Evolutionary conservation across 192 early-diverging fungal species (phyloP).

Genomic region (Gonapodya sp.): DNA sequence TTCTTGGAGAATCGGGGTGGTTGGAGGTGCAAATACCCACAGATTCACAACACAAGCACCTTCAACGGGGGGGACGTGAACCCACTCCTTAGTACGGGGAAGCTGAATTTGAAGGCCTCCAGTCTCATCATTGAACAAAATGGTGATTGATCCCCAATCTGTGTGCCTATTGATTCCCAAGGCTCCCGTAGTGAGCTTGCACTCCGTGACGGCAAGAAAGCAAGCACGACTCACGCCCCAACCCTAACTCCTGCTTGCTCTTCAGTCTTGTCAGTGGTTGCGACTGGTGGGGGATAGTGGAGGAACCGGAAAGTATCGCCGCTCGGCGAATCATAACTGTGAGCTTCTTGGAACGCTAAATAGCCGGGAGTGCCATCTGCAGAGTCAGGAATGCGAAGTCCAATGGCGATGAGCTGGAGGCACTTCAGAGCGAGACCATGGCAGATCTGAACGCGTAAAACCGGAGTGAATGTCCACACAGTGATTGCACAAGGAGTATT

Average conservation of each 20-base stretch:
- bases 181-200: too few relatives aligned
- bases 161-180: too few relatives aligned
- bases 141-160: constrained; percentile 61
- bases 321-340: constrained; percentile 30
- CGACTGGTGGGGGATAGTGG: constrained; percentile 41
- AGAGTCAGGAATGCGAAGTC: constrained; percentile 41
- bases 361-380: constrained; percentile 38
- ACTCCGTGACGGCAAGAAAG: too few relatives aligned
- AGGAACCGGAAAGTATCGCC: constrained; percentile 46
- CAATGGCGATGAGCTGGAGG: constrained; percentile 49
- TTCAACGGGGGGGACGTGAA: neutral
- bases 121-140: constrained; percentile 55
- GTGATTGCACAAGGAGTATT: neutral
- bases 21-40: neutral
- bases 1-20: too few relatives aligned
- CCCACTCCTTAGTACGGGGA: constrained; percentile 12
- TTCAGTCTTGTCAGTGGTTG: constrained; percentile 15
- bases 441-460: constrained; percentile 22
- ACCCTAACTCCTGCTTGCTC: constrained; percentile 5
- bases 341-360: constrained; percentile 29
- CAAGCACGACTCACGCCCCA: too few relatives aligned
- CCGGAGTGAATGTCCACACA: neutral
- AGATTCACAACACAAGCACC: neutral
- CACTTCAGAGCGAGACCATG: constrained; percentile 35
- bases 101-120: constrained; percentile 24